Evolutionary conservation across 2,329 filamentous ascomycete species (phyloP).

Genomic region (Juglanconis juglandina): DNA sequence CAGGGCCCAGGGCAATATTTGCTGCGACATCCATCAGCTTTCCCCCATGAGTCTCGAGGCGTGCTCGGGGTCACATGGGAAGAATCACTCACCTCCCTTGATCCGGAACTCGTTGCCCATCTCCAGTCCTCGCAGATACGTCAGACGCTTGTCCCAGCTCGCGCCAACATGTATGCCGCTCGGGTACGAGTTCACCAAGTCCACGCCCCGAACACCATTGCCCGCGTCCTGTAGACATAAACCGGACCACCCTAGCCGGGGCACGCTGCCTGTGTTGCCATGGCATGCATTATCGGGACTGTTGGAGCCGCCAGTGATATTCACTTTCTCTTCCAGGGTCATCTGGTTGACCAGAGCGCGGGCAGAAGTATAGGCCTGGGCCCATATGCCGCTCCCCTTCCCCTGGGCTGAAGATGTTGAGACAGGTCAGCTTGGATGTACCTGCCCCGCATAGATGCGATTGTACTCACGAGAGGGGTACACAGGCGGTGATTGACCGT

Average conservation of each 20-base stretch:
- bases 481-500: conserved; percentile 17
- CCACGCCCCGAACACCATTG: conserved; percentile 46
- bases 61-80: background rate
- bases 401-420: conserved; percentile 19
- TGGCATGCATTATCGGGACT: conserved; percentile 48
- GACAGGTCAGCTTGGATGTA: background rate
- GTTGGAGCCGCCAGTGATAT: conserved; percentile 40
- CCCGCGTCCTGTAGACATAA: conserved; percentile 49
- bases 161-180: conserved; percentile 47
- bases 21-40: conserved; percentile 22
- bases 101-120: conserved; percentile 57
- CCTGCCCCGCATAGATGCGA: background rate
- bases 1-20: conserved; percentile 63
- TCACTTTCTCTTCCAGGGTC: conserved; percentile 64
- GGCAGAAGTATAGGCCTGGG: conserved; percentile 56
- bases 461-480: conserved; percentile 21
- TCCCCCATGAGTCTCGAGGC: background rate
- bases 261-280: conserved; percentile 44
- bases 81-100: conserved; percentile 39
- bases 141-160: conserved; percentile 52
- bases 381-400: conserved; percentile 43
- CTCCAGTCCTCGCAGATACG: conserved; percentile 46
- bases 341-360: conserved; percentile 55
- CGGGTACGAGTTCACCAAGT: conserved; percentile 46
- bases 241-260: conserved; percentile 43